Base-by-base conservation (phyloP, 768 basidiomycete genomes). In the Boletus sp. region DNA sequence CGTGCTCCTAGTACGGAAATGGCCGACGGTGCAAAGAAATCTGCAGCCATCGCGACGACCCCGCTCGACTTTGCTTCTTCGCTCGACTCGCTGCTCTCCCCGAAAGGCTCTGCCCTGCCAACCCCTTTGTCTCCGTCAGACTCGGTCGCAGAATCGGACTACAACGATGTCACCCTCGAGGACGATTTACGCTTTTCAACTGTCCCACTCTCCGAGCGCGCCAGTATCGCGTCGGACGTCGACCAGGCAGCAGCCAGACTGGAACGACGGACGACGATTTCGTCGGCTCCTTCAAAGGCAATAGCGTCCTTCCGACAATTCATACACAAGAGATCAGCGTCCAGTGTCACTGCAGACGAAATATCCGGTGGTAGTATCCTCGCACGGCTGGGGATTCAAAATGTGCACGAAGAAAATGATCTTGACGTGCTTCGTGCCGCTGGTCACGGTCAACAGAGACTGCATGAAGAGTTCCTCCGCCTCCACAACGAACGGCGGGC, bases 391-490 rank as follows among this genome's bases (percentile, higher is more conserved):
- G 84, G 83, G 38, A 56, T 77, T 14, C 80, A 80, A 59, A 73
- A 73, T 48, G 61, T 60, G 8, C 64, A 69, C n/a, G 78, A 81
- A 9, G 76, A 77, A 40, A 67, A 65, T 21, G 68, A 70, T 37
- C 42, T 66, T 7, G 69, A 71, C 21, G 70, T 71, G 1, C 70
- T 74, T 40, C 75, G 84, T 53, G 71, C 66, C 35, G 83, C 83
- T 57, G 56, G 83, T 35, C 85, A 87, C 54, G 87, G 85, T 3
- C 82, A 84, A 61, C 78, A 83, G 47, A 86, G 83, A 61, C 71
- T 92, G 38, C 89, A 88, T 59, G 85, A 89, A 63, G 88, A 89
- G 57, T 91, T 92, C 60, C 77, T 80, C 47, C 80, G 84, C 35
- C 75, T 84, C 39, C 88, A 87, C 43, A 79, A 76, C 47, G 79